Percentiles rank a stretch among this genome's conserved stretches.
phyloP scores from a whole-genome alignment of 768 basidiomycete genomes.

The Dioszegia crocea region DNA sequence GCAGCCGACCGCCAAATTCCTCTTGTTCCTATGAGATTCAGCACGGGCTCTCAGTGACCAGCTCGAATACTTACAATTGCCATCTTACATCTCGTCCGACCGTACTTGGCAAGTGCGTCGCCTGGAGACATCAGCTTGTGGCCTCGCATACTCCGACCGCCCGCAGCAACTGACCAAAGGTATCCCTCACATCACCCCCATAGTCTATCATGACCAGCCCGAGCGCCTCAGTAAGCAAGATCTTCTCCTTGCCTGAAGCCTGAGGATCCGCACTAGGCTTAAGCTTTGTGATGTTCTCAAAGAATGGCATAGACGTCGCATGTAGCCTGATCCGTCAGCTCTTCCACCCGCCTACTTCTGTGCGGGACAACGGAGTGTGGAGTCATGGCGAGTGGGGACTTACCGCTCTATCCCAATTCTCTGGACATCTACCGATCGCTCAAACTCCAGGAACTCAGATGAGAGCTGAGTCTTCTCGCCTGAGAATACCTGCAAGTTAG shows the following conservation, averaged over 20 bases:
- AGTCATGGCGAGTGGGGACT: too few relatives aligned
- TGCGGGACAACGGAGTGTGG: not conserved
- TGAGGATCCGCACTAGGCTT: constrained; percentile 57
- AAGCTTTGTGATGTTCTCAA: constrained; percentile 69
- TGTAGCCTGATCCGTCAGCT: constrained; percentile 57
- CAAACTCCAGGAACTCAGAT: constrained; percentile 74
- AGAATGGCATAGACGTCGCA: constrained; percentile 67
- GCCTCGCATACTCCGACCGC: constrained; percentile 55
- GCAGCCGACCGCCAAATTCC: constrained; percentile 66
- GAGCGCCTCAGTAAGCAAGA: constrained; percentile 69
- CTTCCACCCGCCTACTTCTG: not conserved
- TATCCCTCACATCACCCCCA: constrained; percentile 73
- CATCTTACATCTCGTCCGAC: constrained; percentile 77
- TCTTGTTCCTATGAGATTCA: constrained; percentile 57
- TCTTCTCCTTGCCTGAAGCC: constrained; percentile 62
- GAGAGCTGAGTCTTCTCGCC: constrained; percentile 73
- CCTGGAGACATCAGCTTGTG: constrained; percentile 54
- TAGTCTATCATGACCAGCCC: constrained; percentile 83
- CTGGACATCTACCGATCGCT: constrained; percentile 76
- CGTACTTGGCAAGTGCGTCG: constrained; percentile 66
- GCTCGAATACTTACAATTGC: constrained; percentile 57
- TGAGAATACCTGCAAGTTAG: constrained; percentile 59
- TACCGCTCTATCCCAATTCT: constrained; percentile 69
- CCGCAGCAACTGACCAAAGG: constrained; percentile 54
- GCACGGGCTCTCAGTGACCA: not conserved